phyloP scores from a whole-genome alignment of 2,329 filamentous ascomycete genomes.

The Paramyrothecium roridum region DNA sequence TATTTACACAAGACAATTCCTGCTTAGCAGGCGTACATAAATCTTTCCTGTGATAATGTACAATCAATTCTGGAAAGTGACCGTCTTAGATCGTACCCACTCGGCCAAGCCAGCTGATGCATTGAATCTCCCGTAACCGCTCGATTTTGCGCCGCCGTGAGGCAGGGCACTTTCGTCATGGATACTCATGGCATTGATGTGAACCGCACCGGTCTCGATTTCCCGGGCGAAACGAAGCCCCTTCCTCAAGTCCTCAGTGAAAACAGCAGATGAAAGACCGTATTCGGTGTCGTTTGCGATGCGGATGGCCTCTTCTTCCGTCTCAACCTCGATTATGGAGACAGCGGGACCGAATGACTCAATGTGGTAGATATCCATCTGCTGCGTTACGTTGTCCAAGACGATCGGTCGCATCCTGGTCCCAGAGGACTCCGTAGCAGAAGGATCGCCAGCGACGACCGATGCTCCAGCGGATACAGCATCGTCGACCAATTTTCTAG shows the following conservation, averaged over 20 bases:
- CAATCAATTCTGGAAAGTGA: slow-evolving; percentile 49
- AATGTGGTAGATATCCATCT: slow-evolving; percentile 71
- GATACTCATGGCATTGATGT: slow-evolving; percentile 64
- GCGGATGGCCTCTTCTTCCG: slow-evolving; percentile 67
- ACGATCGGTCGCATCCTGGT: slow-evolving; percentile 61
- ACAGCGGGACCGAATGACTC: slow-evolving; percentile 79
- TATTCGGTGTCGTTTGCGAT: slow-evolving; percentile 83
- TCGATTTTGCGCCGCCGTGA: slow-evolving; percentile 64
- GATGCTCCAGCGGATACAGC: slow-evolving; percentile 65
- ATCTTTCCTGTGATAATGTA: too few relatives aligned
- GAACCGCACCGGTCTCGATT: slow-evolving; percentile 65
- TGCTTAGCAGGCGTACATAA: too few relatives aligned
- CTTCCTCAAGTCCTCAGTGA: slow-evolving; percentile 63
- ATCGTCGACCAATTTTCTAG: slow-evolving; percentile 63
- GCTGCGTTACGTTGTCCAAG: slow-evolving; percentile 55
- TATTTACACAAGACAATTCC: too few relatives aligned
- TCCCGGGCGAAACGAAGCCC: slow-evolving; percentile 57
- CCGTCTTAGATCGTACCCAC: slow-evolving; percentile 61
- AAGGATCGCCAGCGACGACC: slow-evolving; percentile 35
- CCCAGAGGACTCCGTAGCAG: slow-evolving; percentile 25
- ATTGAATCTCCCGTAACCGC: slow-evolving; percentile 63
- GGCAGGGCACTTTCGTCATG: slow-evolving; percentile 63
- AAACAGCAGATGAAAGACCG: slow-evolving; percentile 68
- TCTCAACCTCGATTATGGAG: slow-evolving; percentile 61
- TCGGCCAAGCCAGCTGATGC: slow-evolving; percentile 51